Conservation (phyloP, 2,329 filamentous ascomycete genomes). For the Penicillium sp. region DNA sequence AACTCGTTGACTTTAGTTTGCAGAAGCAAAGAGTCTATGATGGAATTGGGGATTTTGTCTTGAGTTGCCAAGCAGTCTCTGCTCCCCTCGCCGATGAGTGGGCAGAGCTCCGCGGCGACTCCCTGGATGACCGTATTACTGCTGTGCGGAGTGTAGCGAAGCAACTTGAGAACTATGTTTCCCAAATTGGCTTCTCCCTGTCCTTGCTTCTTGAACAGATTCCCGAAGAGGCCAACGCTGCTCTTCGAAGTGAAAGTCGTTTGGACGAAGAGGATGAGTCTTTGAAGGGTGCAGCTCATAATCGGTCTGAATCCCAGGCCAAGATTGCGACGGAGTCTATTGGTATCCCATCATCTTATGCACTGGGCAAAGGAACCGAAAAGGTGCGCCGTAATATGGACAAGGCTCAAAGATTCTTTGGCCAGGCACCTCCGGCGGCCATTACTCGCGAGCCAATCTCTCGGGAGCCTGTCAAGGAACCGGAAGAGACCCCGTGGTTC, state of each 20-base stretch:
- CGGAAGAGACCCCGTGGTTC: conserved; percentile 82
- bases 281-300: conserved; percentile 27
- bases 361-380: conserved; percentile 40
- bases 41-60: conserved; percentile 83
- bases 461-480: conserved; percentile 52
- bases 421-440: conserved; percentile 48
- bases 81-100: conserved; percentile 93
- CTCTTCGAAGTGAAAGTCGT: conserved; percentile 46
- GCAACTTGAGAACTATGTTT: conserved; percentile 82
- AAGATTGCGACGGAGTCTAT: conserved; percentile 45
- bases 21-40: conserved; percentile 96
- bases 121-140: conserved; percentile 82
- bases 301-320: conserved; percentile 44
- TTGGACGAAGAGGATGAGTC: conserved; percentile 34
- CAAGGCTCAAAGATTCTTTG: conserved; percentile 54
- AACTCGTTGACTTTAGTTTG: conserved; percentile 81
- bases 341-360: conserved; percentile 47
- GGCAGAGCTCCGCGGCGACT: conserved; percentile 88
- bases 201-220: conserved; percentile 86
- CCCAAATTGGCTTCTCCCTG: conserved; percentile 84
- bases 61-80: conserved; percentile 88
- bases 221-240: conserved; percentile 55
- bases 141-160: conserved; percentile 77
- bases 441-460: conserved; percentile 41
- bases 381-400: conserved; percentile 51